Evolutionary conservation across 2,329 filamentous ascomycete genomes (phyloP).

Genomic region (Onygena corvina): DNA sequence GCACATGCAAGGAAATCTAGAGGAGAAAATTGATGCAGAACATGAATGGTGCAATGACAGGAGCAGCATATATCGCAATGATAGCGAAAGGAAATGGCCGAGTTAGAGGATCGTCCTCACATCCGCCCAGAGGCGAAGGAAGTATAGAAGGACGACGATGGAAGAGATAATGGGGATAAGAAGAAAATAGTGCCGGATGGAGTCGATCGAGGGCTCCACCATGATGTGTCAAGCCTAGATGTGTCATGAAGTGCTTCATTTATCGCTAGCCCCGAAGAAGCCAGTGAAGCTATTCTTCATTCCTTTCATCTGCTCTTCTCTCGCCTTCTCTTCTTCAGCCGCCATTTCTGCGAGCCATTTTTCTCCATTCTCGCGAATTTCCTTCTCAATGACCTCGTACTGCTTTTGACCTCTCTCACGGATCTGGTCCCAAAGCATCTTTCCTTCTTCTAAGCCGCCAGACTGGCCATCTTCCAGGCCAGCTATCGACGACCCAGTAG

Average conservation of each 20-base stretch:
- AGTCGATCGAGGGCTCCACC: too few relatives aligned
- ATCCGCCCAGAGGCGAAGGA: too few relatives aligned
- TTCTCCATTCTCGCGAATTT: constrained; percentile 85
- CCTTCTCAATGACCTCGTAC: constrained; percentile 78
- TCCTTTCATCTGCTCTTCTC: constrained; percentile 80
- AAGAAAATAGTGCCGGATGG: too few relatives aligned
- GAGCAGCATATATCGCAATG: too few relatives aligned
- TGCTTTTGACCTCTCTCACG: constrained; percentile 81
- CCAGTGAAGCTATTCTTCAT: constrained; percentile 71
- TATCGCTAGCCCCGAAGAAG: constrained; percentile 33
- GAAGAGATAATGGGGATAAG: too few relatives aligned
- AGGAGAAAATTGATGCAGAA: constrained; percentile 1
- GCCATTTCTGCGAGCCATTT: constrained; percentile 94
- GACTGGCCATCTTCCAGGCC: constrained; percentile 53
- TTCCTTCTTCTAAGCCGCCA: constrained; percentile 77
- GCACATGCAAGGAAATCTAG: neutral
- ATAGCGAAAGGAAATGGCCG: too few relatives aligned
- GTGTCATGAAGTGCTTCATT: neutral
- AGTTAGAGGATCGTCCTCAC: too few relatives aligned
- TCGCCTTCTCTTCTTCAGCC: constrained; percentile 71
- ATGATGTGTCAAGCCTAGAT: neutral
- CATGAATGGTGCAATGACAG: neutral
- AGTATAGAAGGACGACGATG: too few relatives aligned
- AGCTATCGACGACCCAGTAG: constrained; percentile 44
- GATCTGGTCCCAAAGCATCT: constrained; percentile 93